These are phyloP conservation scores for Mollisia scopiformis DNA, from an alignment of 2,329 filamentous ascomycete species.

Conservation along the genomic window DNA sequence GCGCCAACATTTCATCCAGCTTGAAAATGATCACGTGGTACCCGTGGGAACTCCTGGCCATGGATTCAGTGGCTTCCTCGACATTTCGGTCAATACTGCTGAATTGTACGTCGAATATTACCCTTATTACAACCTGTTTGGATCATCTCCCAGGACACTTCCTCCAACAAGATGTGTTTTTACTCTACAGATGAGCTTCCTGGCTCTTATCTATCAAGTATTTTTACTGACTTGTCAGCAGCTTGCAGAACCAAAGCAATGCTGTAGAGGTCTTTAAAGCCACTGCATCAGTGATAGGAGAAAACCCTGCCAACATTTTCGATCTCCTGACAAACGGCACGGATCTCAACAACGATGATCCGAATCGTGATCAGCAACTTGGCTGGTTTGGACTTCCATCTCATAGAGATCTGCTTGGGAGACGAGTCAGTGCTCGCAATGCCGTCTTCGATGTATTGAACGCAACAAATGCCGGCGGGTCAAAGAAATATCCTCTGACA, in stretches of 20 bases:
- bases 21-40: constrained; percentile 49
- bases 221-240: too few relatives aligned
- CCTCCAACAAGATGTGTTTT: too few relatives aligned
- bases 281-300: constrained; percentile 20
- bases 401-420: constrained; percentile 19
- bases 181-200: too few relatives aligned
- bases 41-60: constrained; percentile 36
- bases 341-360: constrained; percentile 29
- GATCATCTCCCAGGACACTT: too few relatives aligned
- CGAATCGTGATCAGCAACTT: constrained; percentile 22
- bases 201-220: too few relatives aligned
- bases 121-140: too few relatives aligned
- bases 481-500: constrained; percentile 26
- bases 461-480: constrained; percentile 24
- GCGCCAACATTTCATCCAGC: constrained; percentile 43
- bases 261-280: constrained; percentile 18
- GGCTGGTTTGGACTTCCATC: constrained; percentile 33
- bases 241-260: not conserved
- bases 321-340: constrained; percentile 14
- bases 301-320: constrained; percentile 21
- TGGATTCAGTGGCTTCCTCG: constrained; percentile 36
- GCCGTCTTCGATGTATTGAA: constrained; percentile 29
- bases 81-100: constrained; percentile 15
- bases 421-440: constrained; percentile 27
- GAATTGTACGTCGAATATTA: too few relatives aligned